Evolutionary conservation across 768 basidiomycete genomes (phyloP), one percentile per base, ranked within the genome.

Genomic region (Phanerodontia chrysosporium): DNA sequence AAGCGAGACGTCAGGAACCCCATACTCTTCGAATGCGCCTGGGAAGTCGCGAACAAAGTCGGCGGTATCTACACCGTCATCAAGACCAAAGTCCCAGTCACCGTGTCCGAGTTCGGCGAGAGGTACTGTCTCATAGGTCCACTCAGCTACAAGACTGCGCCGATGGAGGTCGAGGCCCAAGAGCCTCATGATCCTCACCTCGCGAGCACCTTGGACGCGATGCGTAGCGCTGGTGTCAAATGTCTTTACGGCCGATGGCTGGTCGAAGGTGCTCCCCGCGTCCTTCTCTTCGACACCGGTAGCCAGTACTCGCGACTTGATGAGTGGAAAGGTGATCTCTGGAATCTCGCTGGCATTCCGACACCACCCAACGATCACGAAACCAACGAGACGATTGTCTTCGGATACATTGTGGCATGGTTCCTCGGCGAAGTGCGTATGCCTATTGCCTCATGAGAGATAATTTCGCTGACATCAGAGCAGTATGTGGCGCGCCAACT

Each of bases 41-140:
- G 95, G 95, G 95, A 97, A 77, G 95, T 97, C 67, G 95, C 90
- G 32, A 97, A 98, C 84, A 98, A 97, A 75, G 95, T 98, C 73
- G 96, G 95, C 66, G 96, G 96, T 62, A 98, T 98, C 75, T 98
- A 98, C 82, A 98, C 96, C 64, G 96, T 99, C 77, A 97, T 98
- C 72, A 98, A 98, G 78, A 98, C 97, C 52, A 99, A 99, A 72
- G 95, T 97, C 58, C 97, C 97, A 56, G 93, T 99, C 76, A 98
- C 97, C 66, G 90, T 95, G 70, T 85, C 86, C 57, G 97, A 98
- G 75, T 98, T 89, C 76, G 95, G 92, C 68, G 91, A 93, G 75
- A 83, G 95, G 69, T 97, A 96, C 78, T 91, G 87, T 65, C 86
- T 99, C 72, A 92, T 99, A 68, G 97, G 97, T 30, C 97, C 97